A percentile compares a stretch with the other conserved stretches of the same genome.
These are phyloP conservation scores for Syncephalastrum contaminatum DNA, from an alignment of 371 early-diverging fungal species.

Conservation along the genomic window DNA sequence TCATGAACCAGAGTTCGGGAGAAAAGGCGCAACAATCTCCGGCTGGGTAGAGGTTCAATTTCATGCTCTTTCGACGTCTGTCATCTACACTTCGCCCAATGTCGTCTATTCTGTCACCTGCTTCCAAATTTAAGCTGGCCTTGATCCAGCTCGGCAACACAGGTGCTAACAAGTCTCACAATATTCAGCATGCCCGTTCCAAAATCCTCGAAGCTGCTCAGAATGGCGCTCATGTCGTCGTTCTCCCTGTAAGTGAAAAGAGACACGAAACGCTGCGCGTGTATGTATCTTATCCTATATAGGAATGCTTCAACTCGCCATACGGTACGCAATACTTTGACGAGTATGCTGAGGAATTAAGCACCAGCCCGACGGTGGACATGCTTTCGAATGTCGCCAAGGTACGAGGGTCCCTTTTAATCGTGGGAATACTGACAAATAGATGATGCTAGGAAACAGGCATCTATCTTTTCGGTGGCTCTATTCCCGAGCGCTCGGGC, in stretches of 20 bases:
- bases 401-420: conserved; percentile 22
- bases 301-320: conserved; percentile 96
- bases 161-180: conserved; percentile 68
- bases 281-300: conserved; percentile 3
- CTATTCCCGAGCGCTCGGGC: conserved; percentile 80
- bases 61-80: too few relatives aligned
- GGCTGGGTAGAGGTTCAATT: too few relatives aligned
- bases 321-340: conserved; percentile 90
- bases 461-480: conserved; percentile 78
- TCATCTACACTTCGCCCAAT: conserved; percentile 3
- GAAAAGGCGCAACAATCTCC: too few relatives aligned
- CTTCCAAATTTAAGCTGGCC: conserved; percentile 65
- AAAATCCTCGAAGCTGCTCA: conserved; percentile 83
- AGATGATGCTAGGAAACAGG: conserved; percentile 61
- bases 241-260: conserved; percentile 72
- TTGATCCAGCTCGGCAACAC: conserved; percentile 77
- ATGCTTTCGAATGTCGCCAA: conserved; percentile 84
- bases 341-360: conserved; percentile 70
- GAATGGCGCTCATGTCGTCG: conserved; percentile 82
- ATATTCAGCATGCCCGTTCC: conserved; percentile 73
- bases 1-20: too few relatives aligned
- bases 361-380: conserved; percentile 53
- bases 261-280: too few relatives aligned
- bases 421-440: background rate
- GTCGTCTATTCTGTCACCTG: conserved; percentile 24